Percentiles rank a stretch among this genome's conserved stretches.
Evolutionary conservation across 768 basidiomycete genomes (phyloP).

Genomic region (Boletus pseudo-olivaceus): DNA sequence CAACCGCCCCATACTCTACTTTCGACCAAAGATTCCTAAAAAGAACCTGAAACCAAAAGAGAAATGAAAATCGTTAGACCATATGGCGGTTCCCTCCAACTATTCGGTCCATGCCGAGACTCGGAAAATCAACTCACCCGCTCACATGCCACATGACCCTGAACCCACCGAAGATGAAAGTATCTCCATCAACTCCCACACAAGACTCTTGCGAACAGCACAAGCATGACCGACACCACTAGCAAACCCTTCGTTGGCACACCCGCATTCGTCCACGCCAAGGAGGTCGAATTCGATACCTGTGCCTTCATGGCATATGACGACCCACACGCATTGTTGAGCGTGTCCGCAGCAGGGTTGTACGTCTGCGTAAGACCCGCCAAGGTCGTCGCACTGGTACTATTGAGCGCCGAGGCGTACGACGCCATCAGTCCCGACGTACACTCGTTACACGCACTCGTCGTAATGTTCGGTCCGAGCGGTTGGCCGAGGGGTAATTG

Average conservation of each 20-base stretch:
- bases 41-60: neutral
- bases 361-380: slow-evolving; percentile 48
- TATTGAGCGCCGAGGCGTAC: slow-evolving; percentile 46
- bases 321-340: slow-evolving; percentile 49
- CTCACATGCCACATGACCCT: neutral
- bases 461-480: slow-evolving; percentile 45
- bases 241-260: slow-evolving; percentile 7
- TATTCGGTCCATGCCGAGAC: neutral
- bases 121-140: neutral
- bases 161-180: neutral
- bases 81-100: neutral
- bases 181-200: slow-evolving; percentile 10
- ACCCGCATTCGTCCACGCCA: slow-evolving; percentile 6
- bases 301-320: slow-evolving; percentile 36
- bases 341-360: slow-evolving; percentile 40
- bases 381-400: slow-evolving; percentile 32
- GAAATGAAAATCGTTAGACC: neutral
- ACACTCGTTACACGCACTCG: slow-evolving; percentile 61
- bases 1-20: neutral
- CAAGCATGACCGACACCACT: slow-evolving; percentile 7
- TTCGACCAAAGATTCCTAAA: neutral
- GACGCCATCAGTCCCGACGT: slow-evolving; percentile 53
- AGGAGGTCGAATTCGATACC: slow-evolving; percentile 8
- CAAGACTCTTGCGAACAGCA: slow-evolving; percentile 10
- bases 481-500: slow-evolving; percentile 55